Base-by-base conservation (phyloP, 2,329 filamentous ascomycete genomes). In the Phaeophleospora eucalypticola region DNA sequence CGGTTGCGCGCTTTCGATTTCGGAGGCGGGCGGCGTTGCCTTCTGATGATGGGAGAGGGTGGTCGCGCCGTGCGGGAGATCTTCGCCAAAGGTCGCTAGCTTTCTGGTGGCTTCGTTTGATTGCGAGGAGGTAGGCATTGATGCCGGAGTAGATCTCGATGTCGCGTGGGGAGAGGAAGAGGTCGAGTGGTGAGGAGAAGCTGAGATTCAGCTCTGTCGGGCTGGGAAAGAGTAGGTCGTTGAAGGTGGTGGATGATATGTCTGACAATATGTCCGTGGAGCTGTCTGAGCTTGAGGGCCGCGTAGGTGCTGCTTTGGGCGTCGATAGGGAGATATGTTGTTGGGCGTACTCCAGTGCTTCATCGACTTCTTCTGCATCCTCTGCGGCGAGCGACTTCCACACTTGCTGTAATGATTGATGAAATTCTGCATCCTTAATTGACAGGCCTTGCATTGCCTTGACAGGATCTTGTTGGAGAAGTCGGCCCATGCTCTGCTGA, bases 81-180 rank as follows among this genome's bases (percentile, higher is more conserved):
- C 87, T 83, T 64, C 89, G 90, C 90, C 93, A 97, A 1, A 97
- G 71, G 56, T 87, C 82, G 1, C 87, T 86, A 1, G 97, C 76
- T 32, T 87, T 84, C 14, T 95, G 80, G 63, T 96, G 89, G 2
- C 89, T 87, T 48, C 90, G 82, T 43, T 89, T 84, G 53, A 97
- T 83, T 0, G 88, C 86, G 8, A 96, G 72, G 0, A 98, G 78
- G 58, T 96, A 97, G 1, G 88, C 80, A 65, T 94, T 89, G 51
- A 96, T 84, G n/a, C 78, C 77, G 0, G 89, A 86, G 67, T 97
- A 98, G 0, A 81, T 79, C 40, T 85, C 79, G 9, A 95, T 70
- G 60, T 97, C 90, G 0, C 82, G 75, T 3, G 79, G 73, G 9
- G 86, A 82, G 20, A 97, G 79, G 60, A 97, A 95, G 21, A 98